Evolutionary conservation across 805 yeast species (phyloP), one percentile per base, ranked within the genome.

Genomic region (Ogataea nitratoaversa): DNA sequence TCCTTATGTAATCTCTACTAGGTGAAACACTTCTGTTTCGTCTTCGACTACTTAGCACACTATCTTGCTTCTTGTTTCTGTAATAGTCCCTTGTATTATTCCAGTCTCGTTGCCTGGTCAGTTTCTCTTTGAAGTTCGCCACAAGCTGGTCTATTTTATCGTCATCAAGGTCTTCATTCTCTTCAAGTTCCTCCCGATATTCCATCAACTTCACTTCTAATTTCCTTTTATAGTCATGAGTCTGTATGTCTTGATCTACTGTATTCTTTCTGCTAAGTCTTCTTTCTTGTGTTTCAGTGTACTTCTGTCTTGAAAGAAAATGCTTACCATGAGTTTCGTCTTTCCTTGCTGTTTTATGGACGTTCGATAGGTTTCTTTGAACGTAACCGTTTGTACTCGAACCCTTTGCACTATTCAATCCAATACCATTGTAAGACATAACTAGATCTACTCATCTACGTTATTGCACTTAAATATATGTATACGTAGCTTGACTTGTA

Each of bases 381-480:
- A 79, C 70, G 48, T 69, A 68, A 0, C 86, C 86, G 19, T 82
- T 78, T 0, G 86, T 79, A 0, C 82, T 79, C 0, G 83, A 67
- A 0, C 86, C 85, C 47, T 81, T 63, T 0, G 82, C 75, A 0
- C 76, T 71, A 31, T 67, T 68, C 18, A 78, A 60, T 0, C 83
- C 83, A 32, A 78, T 71, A 5, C 82, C 80, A 51, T 75, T 76
- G 50, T 74, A 75, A 12, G 80, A 73, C 81, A 76, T 74, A 1
- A 16, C 33, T 18, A 20, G 16, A 22, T 22, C 25, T 22, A 11
- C 11, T 22, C 11, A 22, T 22, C n/a, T n/a, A n/a, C n/a, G n/a
- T n/a, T n/a, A n/a, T n/a, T n/a, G n/a, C n/a, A n/a, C n/a, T n/a
- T n/a, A n/a, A n/a, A n/a, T n/a, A n/a, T n/a, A n/a, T n/a, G n/a